Evolutionary conservation across 441 rosid genomes (phyloP).

Genomic region (California macrophylla): DNA sequence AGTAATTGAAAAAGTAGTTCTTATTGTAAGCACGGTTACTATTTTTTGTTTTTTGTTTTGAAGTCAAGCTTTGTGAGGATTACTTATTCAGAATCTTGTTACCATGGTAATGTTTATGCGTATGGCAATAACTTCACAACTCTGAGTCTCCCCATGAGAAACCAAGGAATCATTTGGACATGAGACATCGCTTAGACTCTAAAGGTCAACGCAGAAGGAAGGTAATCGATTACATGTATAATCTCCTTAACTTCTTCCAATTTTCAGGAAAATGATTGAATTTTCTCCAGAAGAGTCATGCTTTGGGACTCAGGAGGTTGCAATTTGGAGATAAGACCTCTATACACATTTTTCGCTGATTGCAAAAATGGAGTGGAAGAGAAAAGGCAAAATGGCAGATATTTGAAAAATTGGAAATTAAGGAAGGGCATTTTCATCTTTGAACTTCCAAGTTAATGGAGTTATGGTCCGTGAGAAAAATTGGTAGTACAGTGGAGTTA

Average conservation of each 20-base stretch:
- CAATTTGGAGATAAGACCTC: neutral
- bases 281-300: neutral
- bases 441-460: no score
- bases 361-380: no score
- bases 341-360: no score
- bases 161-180: constrained; percentile 86
- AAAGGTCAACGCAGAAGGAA: constrained; percentile 87
- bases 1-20: neutral
- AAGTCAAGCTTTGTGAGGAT: neutral
- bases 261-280: neutral
- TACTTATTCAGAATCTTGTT: neutral
- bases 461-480: no score
- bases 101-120: neutral
- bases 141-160: constrained; percentile 42
- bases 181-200: constrained; percentile 83
- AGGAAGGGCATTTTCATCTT: no score
- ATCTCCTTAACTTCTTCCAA: constrained; percentile 5
- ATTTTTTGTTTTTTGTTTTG: no score
- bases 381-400: no score
- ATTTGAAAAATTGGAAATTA: no score
- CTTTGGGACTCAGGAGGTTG: neutral
- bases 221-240: constrained; percentile 78
- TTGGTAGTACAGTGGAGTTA: no score
- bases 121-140: neutral
- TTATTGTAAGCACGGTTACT: neutral